These are phyloP conservation scores for Amanita exitialis DNA, from an alignment of 768 basidiomycete species.

Conservation along the genomic window DNA sequence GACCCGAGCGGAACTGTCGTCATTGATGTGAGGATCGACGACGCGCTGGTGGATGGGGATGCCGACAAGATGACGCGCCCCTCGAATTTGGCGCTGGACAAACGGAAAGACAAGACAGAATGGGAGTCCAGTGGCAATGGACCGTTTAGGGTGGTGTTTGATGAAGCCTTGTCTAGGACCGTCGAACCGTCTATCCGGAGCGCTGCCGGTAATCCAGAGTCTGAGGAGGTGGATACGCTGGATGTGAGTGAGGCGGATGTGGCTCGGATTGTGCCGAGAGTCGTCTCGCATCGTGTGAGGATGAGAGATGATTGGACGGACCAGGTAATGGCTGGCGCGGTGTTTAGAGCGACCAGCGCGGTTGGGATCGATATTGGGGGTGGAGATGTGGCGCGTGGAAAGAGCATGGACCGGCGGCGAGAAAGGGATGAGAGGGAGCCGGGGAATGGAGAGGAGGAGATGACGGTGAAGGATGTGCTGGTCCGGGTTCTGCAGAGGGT, in stretches of 20 bases:
- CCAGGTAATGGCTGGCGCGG: slow-evolving; percentile 48
- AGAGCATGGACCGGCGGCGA: neutral
- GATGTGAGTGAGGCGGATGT: slow-evolving; percentile 71
- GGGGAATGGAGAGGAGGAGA: neutral
- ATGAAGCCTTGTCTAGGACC: neutral
- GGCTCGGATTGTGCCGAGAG: slow-evolving; percentile 62
- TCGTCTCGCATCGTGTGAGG: slow-evolving; percentile 66
- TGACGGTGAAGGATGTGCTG: slow-evolving; percentile 4
- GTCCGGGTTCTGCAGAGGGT: slow-evolving; percentile 3
- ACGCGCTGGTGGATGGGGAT: neutral
- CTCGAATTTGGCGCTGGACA: neutral
- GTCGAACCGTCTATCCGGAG: neutral
- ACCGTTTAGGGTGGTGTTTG: neutral
- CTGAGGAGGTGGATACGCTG: slow-evolving; percentile 16
- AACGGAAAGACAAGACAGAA: neutral
- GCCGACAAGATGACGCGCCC: neutral
- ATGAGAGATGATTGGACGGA: slow-evolving; percentile 62
- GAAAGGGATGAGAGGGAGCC: neutral
- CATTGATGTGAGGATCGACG: neutral
- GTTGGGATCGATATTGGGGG: neutral
- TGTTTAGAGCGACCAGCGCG: neutral
- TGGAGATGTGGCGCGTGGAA: neutral
- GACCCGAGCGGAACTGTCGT: neutral
- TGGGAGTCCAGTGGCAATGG: too few relatives aligned
- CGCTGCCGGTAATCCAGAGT: neutral